Base-by-base conservation (phyloP, 179 eudicot genomes). In the Beta macrorhiza region DNA sequence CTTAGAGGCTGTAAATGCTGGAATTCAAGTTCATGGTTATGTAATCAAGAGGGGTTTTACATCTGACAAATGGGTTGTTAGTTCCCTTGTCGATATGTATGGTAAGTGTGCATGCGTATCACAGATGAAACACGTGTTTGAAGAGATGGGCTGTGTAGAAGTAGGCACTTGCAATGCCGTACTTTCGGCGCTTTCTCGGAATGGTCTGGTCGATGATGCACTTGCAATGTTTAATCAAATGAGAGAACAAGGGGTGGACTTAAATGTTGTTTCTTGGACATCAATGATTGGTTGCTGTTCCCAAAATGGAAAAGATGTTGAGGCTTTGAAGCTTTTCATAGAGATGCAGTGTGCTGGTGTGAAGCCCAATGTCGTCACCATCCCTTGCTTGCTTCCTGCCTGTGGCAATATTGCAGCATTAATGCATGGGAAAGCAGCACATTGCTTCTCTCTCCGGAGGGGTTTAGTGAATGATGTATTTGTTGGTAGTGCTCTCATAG, bases 261-360 rank as follows among this genome's bases (percentile, higher is more conserved):
- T 93, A 82, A 91, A 90, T 80, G 94, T 95, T 19, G 91, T 95
- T 58, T 92, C 98, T 16, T 95, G 98, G 98, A 95, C 98, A 13
- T 92, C 98, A 6, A 84, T 92, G 86, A 91, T 95, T 59, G 87
- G 95, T 78, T 89, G 93, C 63, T 95, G 98, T 84, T 89, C 98
- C 47, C 98, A 95, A 70, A 89, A 95, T 79, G 97, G 98, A 9
- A 93, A 84, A 82, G 98, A 92, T 85, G 84, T 87, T 25, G 97
- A 95, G 87, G 98, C 98, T 79, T 83, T 95, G 71, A 91, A 91
- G 79, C 88, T 95, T 70, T 95, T 93, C 78, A 87, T 90, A 53
- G 92, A 89, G 82, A 95, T 95, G 98, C 97, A 90, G 84, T 68
- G 82, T 51, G 87, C 90, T 56, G 92, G 97, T 69, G 95, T 95